A percentile compares a stretch with the other conserved stretches of the same genome.
phyloP scores from a whole-genome alignment of 495 filamentous ascomycete species.

The Podospora pseudopauciseta region DNA sequence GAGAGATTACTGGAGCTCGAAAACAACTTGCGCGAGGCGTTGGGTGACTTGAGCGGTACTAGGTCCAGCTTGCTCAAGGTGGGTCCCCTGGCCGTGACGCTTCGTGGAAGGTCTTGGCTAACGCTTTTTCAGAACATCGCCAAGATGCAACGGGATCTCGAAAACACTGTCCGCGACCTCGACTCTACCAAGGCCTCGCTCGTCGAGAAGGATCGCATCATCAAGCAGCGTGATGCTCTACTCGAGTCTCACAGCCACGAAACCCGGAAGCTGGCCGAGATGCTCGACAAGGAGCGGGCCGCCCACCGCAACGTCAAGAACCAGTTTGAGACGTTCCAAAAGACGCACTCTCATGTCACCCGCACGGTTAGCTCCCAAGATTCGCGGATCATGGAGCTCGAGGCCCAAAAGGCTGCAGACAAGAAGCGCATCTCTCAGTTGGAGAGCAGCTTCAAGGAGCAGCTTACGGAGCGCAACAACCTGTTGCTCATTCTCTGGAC shows the following conservation, averaged over 20 bases:
- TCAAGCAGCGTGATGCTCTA: constrained; percentile 87
- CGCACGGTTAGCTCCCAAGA: constrained; percentile 81
- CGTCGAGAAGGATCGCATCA: constrained; percentile 79
- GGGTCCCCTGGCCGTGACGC: constrained; percentile 3
- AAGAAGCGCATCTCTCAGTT: constrained; percentile 67
- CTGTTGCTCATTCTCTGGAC: constrained; percentile 85
- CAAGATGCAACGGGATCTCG: constrained; percentile 83
- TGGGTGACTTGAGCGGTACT: constrained; percentile 82
- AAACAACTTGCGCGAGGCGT: constrained; percentile 75
- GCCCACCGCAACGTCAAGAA: constrained; percentile 78
- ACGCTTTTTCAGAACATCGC: constrained; percentile 60
- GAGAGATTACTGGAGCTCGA: constrained; percentile 86
- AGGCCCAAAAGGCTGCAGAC: constrained; percentile 67
- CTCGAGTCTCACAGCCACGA: constrained; percentile 87
- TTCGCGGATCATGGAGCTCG: constrained; percentile 77
- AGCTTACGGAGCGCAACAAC: constrained; percentile 83
- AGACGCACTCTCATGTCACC: constrained; percentile 76
- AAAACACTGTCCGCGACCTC: constrained; percentile 74
- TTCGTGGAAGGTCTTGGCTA: constrained; percentile 1
- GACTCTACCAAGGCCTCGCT: constrained; percentile 70
- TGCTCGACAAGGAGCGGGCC: constrained; percentile 88
- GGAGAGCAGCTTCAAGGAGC: constrained; percentile 76
- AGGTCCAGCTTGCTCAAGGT: constrained; percentile 78
- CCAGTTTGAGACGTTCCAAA: constrained; percentile 81
- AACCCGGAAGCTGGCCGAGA: constrained; percentile 74